A percentile compares a stretch with the other conserved stretches of the same genome.
Evolutionary conservation across 345 rosid species (phyloP).

Genomic region (Murraya paniculata): DNA sequence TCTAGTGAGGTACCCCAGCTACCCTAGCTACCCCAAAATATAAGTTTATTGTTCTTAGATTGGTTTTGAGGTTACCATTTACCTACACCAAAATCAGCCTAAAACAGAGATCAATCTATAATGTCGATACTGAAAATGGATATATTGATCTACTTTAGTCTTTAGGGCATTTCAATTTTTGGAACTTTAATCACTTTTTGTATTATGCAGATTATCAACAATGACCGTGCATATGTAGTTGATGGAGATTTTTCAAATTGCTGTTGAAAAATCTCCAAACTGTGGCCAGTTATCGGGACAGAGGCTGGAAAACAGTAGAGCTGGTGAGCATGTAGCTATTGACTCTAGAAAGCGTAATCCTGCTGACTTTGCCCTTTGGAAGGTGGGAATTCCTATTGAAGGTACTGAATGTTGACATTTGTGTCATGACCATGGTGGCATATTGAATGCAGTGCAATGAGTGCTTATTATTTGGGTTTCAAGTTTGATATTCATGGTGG

Average conservation of each 20-base stretch:
- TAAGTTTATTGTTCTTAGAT: too few species aligned
- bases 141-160: background rate
- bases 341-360: constrained; percentile 83
- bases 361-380: constrained; percentile 97
- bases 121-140: background rate
- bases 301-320: constrained; percentile 62
- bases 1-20: too few species aligned
- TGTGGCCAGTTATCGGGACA: constrained; percentile 79
- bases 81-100: too few species aligned
- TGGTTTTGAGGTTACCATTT: too few species aligned
- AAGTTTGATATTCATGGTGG: constrained; percentile 85
- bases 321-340: constrained; percentile 82
- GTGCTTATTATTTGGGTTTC: constrained; percentile 59
- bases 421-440: constrained; percentile 53
- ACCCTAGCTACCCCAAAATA: too few species aligned
- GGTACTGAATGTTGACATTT: background rate
- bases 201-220: constrained; percentile 19
- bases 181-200: background rate
- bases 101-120: too few species aligned
- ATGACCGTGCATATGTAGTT: constrained; percentile 64
- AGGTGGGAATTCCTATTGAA: constrained; percentile 39
- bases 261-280: constrained; percentile 68
- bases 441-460: constrained; percentile 99
- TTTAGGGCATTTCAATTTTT: background rate
- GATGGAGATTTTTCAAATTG: constrained; percentile 77